phyloP scores from a whole-genome alignment of 768 basidiomycete genomes.

The Pseudohyphozyma bogoriensis region DNA sequence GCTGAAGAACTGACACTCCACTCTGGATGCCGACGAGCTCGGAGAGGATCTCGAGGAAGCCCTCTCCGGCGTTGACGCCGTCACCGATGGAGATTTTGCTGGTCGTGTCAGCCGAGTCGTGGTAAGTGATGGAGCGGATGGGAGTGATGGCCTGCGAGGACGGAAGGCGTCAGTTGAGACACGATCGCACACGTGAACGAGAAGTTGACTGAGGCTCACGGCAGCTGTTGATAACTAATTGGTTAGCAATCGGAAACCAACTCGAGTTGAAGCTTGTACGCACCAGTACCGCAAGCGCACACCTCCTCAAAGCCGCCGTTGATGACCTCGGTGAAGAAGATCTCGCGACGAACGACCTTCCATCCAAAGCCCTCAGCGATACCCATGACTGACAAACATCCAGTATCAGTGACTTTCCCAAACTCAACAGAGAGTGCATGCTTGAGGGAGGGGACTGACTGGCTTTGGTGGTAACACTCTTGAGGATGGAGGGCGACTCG shows the following conservation, averaged over 20 bases:
- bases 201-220: neutral
- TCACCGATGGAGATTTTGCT: constrained; percentile 31
- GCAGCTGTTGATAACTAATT: too few species aligned
- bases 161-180: neutral
- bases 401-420: too few species aligned
- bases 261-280: neutral
- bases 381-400: too few species aligned
- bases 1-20: too few species aligned
- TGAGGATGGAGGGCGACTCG: constrained; percentile 28
- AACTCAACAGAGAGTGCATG: too few species aligned
- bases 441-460: too few species aligned
- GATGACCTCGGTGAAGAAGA: constrained; percentile 30
- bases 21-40: constrained; percentile 32
- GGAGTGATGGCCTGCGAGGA: constrained; percentile 27
- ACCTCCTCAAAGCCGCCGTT: constrained; percentile 30
- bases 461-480: constrained; percentile 30
- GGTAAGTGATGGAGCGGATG: constrained; percentile 31
- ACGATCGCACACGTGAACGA: neutral
- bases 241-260: constrained; percentile 1
- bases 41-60: constrained; percentile 26
- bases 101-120: constrained; percentile 7
- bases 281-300: constrained; percentile 33
- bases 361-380: constrained; percentile 30
- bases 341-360: constrained; percentile 25
- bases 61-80: constrained; percentile 29